A percentile compares a stretch with the other conserved stretches of the same genome.
Conservation (phyloP, 306 rosid genomes). For the Quercus parvula region DNA sequence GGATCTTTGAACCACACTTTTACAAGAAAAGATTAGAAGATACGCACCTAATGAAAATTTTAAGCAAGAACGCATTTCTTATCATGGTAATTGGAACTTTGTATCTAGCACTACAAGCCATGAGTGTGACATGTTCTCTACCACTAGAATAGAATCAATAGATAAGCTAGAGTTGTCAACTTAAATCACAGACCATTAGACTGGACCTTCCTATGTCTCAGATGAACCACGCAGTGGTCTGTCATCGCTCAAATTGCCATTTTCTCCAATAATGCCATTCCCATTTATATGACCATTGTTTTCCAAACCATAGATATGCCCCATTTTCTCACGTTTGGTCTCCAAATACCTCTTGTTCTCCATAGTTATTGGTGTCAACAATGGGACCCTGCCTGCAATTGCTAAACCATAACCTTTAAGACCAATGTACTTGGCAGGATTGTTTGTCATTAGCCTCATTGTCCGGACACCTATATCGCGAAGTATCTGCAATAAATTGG, state of each 20-base stretch:
- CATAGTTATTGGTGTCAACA: constrained; percentile 22
- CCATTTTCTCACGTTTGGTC: constrained; percentile 26
- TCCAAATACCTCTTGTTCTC: constrained; percentile 27
- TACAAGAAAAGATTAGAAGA: too few relatives aligned
- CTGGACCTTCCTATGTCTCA: neutral
- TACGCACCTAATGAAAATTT: neutral
- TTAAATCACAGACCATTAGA: neutral
- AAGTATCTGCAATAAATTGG: constrained; percentile 35
- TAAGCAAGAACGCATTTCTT: neutral
- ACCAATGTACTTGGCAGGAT: constrained; percentile 34
- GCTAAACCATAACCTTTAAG: constrained; percentile 45
- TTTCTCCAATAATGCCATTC: constrained; percentile 2
- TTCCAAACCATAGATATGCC: constrained; percentile 16
- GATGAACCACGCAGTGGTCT: neutral
- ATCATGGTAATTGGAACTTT: neutral
- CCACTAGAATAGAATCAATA: neutral
- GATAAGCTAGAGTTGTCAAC: neutral
- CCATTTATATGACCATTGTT: constrained; percentile 5
- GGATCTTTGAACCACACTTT: too few relatives aligned
- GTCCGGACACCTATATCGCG: constrained; percentile 43
- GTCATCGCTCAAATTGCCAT: neutral
- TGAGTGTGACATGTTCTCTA: neutral
- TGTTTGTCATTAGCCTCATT: constrained; percentile 45
- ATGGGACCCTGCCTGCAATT: constrained; percentile 36
- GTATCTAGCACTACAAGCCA: neutral